Conservation (phyloP, 495 filamentous ascomycete species). For the Xylaria palmicola region DNA sequence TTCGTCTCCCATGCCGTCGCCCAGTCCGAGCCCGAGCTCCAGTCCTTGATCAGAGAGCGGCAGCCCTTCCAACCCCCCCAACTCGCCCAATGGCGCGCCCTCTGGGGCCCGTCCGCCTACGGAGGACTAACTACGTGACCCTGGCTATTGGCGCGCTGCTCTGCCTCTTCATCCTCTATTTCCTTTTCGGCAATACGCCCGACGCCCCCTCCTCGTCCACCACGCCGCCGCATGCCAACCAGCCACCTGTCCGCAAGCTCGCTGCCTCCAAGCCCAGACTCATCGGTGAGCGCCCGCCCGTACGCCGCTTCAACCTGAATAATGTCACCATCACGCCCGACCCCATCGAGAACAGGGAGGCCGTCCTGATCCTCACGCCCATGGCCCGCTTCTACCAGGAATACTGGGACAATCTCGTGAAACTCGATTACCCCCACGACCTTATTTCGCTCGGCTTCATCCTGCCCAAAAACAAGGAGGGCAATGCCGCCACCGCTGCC, state of each 20-base stretch:
- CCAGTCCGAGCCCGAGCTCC: background rate
- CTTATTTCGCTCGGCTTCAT: constrained; percentile 96
- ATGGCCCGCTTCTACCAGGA: constrained; percentile 87
- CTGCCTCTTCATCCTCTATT: constrained; percentile 55
- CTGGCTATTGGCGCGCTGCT: constrained; percentile 48
- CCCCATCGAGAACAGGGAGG: constrained; percentile 76
- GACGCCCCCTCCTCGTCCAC: constrained; percentile 37
- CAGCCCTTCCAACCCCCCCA: constrained; percentile 21
- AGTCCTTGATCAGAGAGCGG: constrained; percentile 17
- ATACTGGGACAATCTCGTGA: constrained; percentile 94
- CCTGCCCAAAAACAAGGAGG: constrained; percentile 84
- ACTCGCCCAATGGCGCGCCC: constrained; percentile 48
- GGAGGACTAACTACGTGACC: constrained; percentile 54
- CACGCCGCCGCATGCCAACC: constrained; percentile 57
- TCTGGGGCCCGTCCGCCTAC: constrained; percentile 56
- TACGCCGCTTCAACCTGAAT: constrained; percentile 92
- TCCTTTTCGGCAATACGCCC: constrained; percentile 32
- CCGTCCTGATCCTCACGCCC: constrained; percentile 86
- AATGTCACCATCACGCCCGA: constrained; percentile 77
- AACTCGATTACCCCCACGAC: constrained; percentile 85
- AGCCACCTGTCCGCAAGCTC: constrained; percentile 77
- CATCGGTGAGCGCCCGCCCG: constrained; percentile 70
- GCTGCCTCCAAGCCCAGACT: constrained; percentile 63
- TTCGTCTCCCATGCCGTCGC: background rate
- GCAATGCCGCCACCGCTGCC: constrained; percentile 74